These are phyloP conservation scores for Dentipellis fragilis DNA, from an alignment of 768 basidiomycete genomes.

Conservation along the genomic window DNA sequence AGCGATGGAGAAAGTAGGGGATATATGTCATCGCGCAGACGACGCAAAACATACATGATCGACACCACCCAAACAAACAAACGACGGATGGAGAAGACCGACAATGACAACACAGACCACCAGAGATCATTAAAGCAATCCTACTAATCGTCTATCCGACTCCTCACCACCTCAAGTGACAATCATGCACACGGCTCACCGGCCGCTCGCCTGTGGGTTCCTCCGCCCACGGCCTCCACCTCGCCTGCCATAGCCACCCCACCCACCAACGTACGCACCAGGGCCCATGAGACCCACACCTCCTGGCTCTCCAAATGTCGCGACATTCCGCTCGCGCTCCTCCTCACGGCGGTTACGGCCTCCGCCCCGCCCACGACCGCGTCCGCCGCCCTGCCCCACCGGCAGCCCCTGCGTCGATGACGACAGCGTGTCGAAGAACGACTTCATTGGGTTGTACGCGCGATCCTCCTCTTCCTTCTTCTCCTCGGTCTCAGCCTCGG, in stretches of 20 bases:
- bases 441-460: constrained; percentile 52
- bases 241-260: constrained; percentile 58
- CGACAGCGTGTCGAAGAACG: constrained; percentile 71
- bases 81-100: too few relatives aligned
- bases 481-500: constrained; percentile 17
- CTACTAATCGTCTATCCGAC: neutral
- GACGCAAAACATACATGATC: too few relatives aligned
- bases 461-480: constrained; percentile 19
- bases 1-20: too few relatives aligned
- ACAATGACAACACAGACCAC: neutral
- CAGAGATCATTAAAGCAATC: neutral
- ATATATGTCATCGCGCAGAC: too few relatives aligned
- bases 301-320: constrained; percentile 82
- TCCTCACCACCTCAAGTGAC: neutral
- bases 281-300: constrained; percentile 71
- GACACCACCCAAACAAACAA: too few relatives aligned
- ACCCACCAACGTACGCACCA: constrained; percentile 69
- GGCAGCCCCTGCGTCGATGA: constrained; percentile 33
- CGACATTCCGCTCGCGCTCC: constrained; percentile 75
- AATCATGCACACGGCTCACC: neutral
- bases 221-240: constrained; percentile 34
- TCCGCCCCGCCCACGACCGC: constrained; percentile 35
- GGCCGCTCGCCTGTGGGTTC: constrained; percentile 15
- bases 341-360: constrained; percentile 72
- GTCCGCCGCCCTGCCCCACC: constrained; percentile 27